A percentile compares a stretch with the other conserved stretches of the same genome.
Conservation (phyloP, 129 eudicot genomes). For the Tanacetum coccineum region DNA sequence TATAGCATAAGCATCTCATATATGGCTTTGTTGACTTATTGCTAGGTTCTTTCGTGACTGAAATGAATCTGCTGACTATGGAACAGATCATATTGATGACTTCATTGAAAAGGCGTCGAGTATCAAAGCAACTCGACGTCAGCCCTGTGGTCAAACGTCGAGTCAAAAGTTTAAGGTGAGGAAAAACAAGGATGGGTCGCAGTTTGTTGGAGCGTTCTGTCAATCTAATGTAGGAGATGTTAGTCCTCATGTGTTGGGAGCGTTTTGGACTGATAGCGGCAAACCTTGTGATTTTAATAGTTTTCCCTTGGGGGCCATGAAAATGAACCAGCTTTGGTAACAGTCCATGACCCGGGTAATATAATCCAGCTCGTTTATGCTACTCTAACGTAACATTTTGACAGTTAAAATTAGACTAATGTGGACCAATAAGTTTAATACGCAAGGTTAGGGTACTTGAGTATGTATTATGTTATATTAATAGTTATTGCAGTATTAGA, state of each 20-base stretch:
- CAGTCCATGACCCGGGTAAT: constrained; percentile 61
- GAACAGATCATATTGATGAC: constrained; percentile 19
- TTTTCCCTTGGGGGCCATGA: constrained; percentile 63
- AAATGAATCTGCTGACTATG: neutral
- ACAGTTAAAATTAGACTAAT: too few relatives aligned
- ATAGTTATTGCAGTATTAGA: too few relatives aligned
- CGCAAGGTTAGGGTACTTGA: constrained; percentile 66
- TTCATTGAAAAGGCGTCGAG: constrained; percentile 30
- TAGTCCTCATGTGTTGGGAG: constrained; percentile 73
- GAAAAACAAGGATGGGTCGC: constrained; percentile 31
- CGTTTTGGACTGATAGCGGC: constrained; percentile 56
- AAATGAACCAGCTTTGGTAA: constrained; percentile 52
- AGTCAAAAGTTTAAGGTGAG: constrained; percentile 58
- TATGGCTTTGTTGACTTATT: neutral
- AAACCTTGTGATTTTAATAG: constrained; percentile 61
- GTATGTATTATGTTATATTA: too few relatives aligned
- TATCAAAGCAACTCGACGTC: constrained; percentile 59
- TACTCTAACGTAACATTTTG: neutral
- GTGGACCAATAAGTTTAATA: constrained; percentile 49
- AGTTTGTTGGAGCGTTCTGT: constrained; percentile 62
- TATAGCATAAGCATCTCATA: neutral
- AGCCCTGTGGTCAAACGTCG: constrained; percentile 40
- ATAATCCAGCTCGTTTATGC: neutral
- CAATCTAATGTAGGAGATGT: constrained; percentile 77
- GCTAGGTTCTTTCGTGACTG: neutral